phyloP scores from a whole-genome alignment of 768 basidiomycete genomes.

The Erythrobasidium yunnanense region DNA sequence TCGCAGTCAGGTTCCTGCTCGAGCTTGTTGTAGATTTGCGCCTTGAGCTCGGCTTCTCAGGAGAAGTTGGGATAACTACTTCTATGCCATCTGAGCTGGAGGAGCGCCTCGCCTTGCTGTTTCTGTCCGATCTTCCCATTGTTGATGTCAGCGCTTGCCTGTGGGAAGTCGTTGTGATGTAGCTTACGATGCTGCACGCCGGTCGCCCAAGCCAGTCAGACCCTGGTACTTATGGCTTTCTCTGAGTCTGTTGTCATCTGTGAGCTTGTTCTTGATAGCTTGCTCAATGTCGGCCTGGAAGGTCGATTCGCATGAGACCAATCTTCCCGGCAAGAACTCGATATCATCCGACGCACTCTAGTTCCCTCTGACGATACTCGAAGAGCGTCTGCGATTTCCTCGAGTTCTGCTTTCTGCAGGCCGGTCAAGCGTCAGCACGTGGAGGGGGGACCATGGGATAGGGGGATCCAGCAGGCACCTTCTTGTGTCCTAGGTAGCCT shows the following conservation, averaged over 20 bases:
- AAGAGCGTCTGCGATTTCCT: background rate
- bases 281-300: background rate
- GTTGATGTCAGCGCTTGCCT: too few relatives aligned
- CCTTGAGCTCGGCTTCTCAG: background rate
- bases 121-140: too few relatives aligned
- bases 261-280: background rate
- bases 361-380: background rate
- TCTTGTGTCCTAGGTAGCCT: background rate
- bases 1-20: too few relatives aligned
- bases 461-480: background rate
- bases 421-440: too few relatives aligned
- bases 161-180: too few relatives aligned
- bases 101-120: too few relatives aligned
- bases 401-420: background rate
- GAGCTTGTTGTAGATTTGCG: too few relatives aligned
- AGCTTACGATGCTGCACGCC: too few relatives aligned
- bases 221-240: background rate
- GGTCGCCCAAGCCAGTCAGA: background rate
- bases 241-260: background rate
- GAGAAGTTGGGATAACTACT: background rate
- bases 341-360: too few relatives aligned
- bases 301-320: too few relatives aligned
- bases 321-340: background rate
- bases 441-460: background rate
- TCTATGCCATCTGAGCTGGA: background rate